Conservation (phyloP, 73 alveolate genomes). For the Blepharisma stoltei region DNA sequence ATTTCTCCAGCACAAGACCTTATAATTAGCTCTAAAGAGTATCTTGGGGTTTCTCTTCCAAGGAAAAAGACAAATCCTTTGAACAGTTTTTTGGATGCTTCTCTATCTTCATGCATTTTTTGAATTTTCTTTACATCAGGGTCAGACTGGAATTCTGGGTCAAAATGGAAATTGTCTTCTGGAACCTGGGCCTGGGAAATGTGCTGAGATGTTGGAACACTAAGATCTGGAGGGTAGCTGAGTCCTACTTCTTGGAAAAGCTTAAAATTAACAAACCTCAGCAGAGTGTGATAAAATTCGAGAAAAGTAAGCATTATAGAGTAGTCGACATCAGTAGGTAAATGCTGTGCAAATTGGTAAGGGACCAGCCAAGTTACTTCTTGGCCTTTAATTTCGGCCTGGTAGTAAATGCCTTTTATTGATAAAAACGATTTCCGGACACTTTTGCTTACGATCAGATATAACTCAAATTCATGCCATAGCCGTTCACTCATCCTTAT, state of each 20-base stretch:
- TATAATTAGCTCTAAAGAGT: conserved; percentile 69
- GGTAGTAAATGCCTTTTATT: conserved; percentile 94
- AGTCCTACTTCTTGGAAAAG: conserved; percentile 84
- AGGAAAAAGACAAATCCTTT: conserved; percentile 60
- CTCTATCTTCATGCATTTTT: conserved; percentile 60
- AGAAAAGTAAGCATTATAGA: conserved; percentile 91
- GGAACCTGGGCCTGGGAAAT: background rate
- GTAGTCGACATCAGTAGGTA: conserved; percentile 89
- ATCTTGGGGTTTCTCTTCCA: conserved; percentile 85
- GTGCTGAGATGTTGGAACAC: background rate
- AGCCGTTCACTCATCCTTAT: conserved; percentile 57
- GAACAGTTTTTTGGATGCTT: conserved; percentile 61
- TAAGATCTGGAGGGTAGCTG: conserved; percentile 74
- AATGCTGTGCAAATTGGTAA: conserved; percentile 84
- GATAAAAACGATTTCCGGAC: conserved; percentile 84
- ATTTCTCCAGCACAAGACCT: conserved; percentile 86
- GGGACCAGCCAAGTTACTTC: conserved; percentile 93
- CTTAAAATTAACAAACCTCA: conserved; percentile 86
- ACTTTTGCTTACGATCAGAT: conserved; percentile 64
- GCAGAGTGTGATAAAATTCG: conserved; percentile 82
- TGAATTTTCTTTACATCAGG: conserved; percentile 71
- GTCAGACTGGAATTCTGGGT: conserved; percentile 59
- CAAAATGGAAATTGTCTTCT: conserved; percentile 31
- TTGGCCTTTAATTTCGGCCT: conserved; percentile 90
- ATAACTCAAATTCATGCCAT: conserved; percentile 73